A percentile compares a stretch with the other conserved stretches of the same genome.
phyloP scores from a whole-genome alignment of 345 rosid species.

The Schrenkiella parvula region DNA sequence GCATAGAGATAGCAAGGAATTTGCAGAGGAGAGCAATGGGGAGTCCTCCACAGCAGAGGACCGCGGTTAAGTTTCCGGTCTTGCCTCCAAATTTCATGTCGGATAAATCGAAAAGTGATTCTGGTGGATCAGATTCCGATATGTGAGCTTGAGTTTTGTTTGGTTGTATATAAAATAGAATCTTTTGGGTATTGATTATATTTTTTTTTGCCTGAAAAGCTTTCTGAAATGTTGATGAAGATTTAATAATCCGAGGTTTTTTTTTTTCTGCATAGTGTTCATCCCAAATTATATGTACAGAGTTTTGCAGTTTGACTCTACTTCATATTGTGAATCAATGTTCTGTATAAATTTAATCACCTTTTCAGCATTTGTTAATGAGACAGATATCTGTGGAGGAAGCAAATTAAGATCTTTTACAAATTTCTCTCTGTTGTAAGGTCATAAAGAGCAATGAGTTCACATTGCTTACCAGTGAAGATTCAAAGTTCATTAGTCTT shows the following conservation, averaged over 20 bases:
- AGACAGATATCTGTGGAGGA: not conserved
- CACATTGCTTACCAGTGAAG: not conserved
- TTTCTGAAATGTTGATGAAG: constrained; percentile 8
- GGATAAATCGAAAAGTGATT: constrained; percentile 42
- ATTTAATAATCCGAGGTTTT: not conserved
- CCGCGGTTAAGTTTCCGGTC: constrained; percentile 36
- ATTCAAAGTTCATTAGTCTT: constrained; percentile 26
- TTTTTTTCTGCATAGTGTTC: not conserved
- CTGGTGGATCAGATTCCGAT: constrained; percentile 39
- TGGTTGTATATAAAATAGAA: constrained; percentile 24
- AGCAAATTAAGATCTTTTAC: not conserved
- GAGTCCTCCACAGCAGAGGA: constrained; percentile 20
- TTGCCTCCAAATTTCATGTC: constrained; percentile 44
- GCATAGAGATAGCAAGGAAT: constrained; percentile 50
- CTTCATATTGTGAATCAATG: not conserved
- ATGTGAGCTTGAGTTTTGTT: constrained; percentile 8
- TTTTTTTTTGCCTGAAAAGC: not conserved
- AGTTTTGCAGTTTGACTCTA: not conserved
- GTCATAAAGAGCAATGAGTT: no score
- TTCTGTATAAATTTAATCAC: not conserved
- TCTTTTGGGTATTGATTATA: not conserved
- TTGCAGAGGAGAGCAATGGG: constrained; percentile 36
- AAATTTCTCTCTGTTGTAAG: not conserved
- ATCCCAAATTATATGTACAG: not conserved
- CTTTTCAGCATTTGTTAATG: not conserved